Base-by-base conservation (phyloP, 129 eudicot genomes). In the Cynara cardunculus region DNA sequence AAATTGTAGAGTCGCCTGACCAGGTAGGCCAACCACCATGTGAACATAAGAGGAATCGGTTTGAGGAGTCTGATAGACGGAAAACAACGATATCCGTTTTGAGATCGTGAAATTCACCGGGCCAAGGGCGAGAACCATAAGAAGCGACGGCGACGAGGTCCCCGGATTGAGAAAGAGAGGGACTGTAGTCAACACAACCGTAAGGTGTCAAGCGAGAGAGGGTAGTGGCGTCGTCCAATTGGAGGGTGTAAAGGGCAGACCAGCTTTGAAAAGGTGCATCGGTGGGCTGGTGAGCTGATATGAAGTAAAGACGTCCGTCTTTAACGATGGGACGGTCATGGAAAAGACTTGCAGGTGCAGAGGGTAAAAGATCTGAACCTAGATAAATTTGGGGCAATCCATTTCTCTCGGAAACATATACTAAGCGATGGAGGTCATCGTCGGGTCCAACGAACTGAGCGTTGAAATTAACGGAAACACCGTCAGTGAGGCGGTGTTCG, bases 1-100 rank as follows among this genome's bases (percentile, higher is more conserved):
- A 94, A n/a, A 91, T 26, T 0, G 85, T 85, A 25, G 87, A 44
- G 35, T 94, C 94, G 10, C 94, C 92, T 0, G 83, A 79, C 92
- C 93, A 94, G 11, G 96, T 86, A 22, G 98, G 98, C 98, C 97
- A 94, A 0, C 98, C 97, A 11, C 97, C 97, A 21, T 78, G 90
- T 1, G 87, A 24, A 80, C 88, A 81, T 1, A 90, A 88, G 0
- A 76, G 2, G 13, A 72, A 24, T 1, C 92, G 87, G 9, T 71
- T 87, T 4, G 25, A 12, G 0, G 98, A 92, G 31, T 91, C 92
- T 0, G 89, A 81, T 25, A 8, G 32, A 0, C 68, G 83, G 70
- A 90, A 90, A 7, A 94, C 91, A 7, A 90, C 88, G 25, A 94
- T 88, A 70, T 90, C 88, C 7, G 97, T 94, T 30, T 78, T 34